Evolutionary conservation across 2,329 filamentous ascomycete species (phyloP).

Genomic region (Blastomyces emzantsi): DNA sequence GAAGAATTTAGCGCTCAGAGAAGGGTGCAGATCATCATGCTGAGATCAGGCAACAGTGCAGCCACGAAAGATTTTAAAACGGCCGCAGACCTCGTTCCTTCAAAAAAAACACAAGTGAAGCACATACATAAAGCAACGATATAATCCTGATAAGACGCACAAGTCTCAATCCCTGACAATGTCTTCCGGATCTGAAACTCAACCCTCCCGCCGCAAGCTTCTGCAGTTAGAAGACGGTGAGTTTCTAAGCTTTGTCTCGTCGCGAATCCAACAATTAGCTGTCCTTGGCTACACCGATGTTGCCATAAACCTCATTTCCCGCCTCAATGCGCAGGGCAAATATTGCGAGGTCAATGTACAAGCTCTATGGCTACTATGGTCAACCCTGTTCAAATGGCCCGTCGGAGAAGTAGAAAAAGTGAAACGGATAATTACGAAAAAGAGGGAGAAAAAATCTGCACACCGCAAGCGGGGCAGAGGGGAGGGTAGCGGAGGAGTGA

Average conservation of each 20-base stretch:
- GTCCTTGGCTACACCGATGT: neutral
- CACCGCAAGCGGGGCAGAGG: neutral
- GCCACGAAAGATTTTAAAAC: neutral
- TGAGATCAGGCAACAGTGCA: neutral
- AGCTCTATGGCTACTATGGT: neutral
- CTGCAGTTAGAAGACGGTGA: neutral
- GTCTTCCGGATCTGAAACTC: neutral
- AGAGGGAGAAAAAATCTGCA: neutral
- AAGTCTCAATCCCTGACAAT: neutral
- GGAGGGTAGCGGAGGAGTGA: neutral
- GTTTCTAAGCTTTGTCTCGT: neutral
- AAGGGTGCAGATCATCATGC: neutral
- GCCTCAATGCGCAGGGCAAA: neutral
- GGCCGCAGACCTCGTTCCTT: neutral
- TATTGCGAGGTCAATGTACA: neutral
- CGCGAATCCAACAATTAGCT: neutral
- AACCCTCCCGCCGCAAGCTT: neutral
- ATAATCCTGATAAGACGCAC: no score
- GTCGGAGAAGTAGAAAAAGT: neutral
- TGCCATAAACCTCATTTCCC: neutral
- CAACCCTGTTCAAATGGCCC: neutral
- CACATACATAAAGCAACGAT: neutral
- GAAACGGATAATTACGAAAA: neutral
- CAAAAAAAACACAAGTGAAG: neutral
- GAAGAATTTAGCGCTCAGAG: neutral